Percentiles rank a stretch among this genome's conserved stretches.
phyloP scores from a whole-genome alignment of 805 yeast species.

The Metschnikowia dekortorum region DNA sequence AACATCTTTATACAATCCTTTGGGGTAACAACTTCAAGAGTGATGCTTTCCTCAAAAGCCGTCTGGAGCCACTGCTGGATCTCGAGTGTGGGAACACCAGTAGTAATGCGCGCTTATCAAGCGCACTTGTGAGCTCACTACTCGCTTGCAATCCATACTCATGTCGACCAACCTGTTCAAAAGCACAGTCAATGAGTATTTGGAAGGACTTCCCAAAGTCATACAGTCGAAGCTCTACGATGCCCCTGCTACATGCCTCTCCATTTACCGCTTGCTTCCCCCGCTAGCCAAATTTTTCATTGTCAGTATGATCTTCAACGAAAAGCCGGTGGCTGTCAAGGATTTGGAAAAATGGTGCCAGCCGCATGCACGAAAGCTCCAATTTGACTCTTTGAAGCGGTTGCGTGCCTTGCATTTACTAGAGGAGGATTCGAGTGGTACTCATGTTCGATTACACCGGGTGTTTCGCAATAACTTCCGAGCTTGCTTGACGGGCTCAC shows the following conservation, averaged over 20 bases:
- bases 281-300: conserved; percentile 84
- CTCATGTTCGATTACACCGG: conserved; percentile 55
- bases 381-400: conserved; percentile 74
- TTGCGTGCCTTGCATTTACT: conserved; percentile 73
- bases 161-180: conserved; percentile 39
- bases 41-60: too few relatives aligned
- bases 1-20: too few relatives aligned
- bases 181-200: conserved; percentile 77
- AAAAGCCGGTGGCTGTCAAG: conserved; percentile 60
- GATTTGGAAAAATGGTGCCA: conserved; percentile 77
- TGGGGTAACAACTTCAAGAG: too few relatives aligned
- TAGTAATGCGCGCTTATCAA: neutral
- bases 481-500: conserved; percentile 81
- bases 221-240: conserved; percentile 80
- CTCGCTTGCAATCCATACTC: neutral
- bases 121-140: neutral
- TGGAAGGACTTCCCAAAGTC: conserved; percentile 83
- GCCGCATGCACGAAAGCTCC: conserved; percentile 50
- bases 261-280: conserved; percentile 86
- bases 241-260: conserved; percentile 87
- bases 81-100: too few relatives aligned
- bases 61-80: too few relatives aligned
- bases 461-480: conserved; percentile 72
- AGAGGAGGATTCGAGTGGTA: conserved; percentile 50
- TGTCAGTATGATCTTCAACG: conserved; percentile 81